Base-by-base conservation (phyloP, 768 basidiomycete genomes). In the Heimioporus sp. region DNA sequence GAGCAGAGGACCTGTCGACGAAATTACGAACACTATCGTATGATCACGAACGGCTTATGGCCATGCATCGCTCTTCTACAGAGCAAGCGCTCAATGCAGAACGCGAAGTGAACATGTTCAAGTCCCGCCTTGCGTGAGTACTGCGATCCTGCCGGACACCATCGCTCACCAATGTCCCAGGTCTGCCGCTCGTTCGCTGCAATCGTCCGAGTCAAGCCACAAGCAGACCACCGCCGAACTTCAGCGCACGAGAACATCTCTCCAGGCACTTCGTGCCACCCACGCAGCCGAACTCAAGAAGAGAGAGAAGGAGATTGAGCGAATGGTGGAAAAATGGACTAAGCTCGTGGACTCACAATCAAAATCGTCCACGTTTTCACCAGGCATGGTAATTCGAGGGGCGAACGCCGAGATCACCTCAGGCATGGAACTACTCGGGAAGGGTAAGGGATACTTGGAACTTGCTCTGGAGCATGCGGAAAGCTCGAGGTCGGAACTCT, bases 251-350 rank as follows among this genome's bases (percentile, higher is more conserved):
- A 80, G 85, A 41, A 79, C 81, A 1, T 67, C 82, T 0, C 62
- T 93, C 11, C 88, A 90, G 56, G 80, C 80, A 10, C 72, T 90
- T 12, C 83, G 92, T 21, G 75, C 82, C 37, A 80, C 85, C 0
- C 81, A 90, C 55, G 77, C 81, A 51, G 75, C 76, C 34, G 92
- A 93, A 64, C 65, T 90, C 32, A 91, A 86, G 77, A 88, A 87
- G 74, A 81, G 80, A 61, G 91, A 94, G 58, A 86, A 85, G 57
- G 90, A 93, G 37, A 69, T 85, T 16, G 90, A 92, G 59, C 78
- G 83, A 16, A 82, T 87, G 64, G 57, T 80, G 24, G 90, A 92
- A 44, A 83, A 81, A 56, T 91, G 88, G 87, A 72, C 75, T 28
- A 91, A 84, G 63, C 65, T 92, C 16, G 71, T 80, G 6, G 90